Base-by-base conservation (phyloP, 1,284 basidiomycete species). In the Apiotrichum laibachii region DNA sequence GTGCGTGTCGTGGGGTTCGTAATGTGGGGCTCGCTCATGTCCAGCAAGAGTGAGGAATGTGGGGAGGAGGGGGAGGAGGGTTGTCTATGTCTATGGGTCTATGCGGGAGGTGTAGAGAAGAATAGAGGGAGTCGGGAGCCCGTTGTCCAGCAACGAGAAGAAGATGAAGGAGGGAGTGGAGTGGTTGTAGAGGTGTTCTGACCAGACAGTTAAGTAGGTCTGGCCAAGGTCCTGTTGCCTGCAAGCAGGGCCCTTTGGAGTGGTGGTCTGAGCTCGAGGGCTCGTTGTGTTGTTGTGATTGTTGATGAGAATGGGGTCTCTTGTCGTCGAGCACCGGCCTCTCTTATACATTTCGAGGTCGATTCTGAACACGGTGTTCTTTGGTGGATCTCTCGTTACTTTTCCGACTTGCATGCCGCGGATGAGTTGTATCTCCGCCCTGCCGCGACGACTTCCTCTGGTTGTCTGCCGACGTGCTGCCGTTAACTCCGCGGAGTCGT, bases 111-210 rank as follows among this genome's bases (percentile, higher is more conserved):
- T 31, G 10, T 12, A 13, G 22, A 22, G 37, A 21, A 19, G 15
- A n/a, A 5, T 21, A 10, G 19, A n/a, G 49, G 49, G 6, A 19
- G 19, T 37, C n/a, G 31, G 46, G 7, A 11, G n/a, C 47, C 19
- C 33, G 49, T 39, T 50, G 37, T 6, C 49, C 49, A 22, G 49
- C 37, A 50, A 39, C 49, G 34, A 50, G 49, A 12, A 37, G 34
- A 37, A 10, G 19, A 7, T 5, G 8, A 7, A 19, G 39, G 43
- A 21, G 19, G 19, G 9, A 19, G 19, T 44, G 8, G n/a, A 21
- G 43, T 4, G 11, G 15, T 16, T 11, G 11, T 37, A 37, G 11
- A 16, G 11, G 37, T 13, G 11, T 11, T 37, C 37, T 37, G 37
- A 37, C 11, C 15, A 11, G 37, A 37, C 37, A 37, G 37, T 37